Percentiles rank a stretch among this genome's conserved stretches.
Conservation (phyloP, 495 filamentous ascomycete genomes). For the Penicillium lividum region DNA sequence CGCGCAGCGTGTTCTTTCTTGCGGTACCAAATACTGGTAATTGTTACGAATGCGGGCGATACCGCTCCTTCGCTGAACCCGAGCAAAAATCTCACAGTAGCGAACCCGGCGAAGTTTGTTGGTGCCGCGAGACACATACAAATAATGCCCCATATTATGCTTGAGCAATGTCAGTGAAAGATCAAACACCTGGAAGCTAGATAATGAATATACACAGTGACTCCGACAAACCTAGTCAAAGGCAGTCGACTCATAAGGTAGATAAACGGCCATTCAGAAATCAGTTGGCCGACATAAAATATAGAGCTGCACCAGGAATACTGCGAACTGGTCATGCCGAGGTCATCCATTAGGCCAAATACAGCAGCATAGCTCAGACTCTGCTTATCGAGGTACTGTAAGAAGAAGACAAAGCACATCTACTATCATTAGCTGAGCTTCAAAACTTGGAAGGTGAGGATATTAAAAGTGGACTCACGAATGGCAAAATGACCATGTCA, state of each 20-base stretch:
- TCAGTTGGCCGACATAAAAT: constrained; percentile 52
- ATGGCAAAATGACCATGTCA: constrained; percentile 42
- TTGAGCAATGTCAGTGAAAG: constrained; percentile 3
- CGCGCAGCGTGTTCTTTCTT: constrained; percentile 44
- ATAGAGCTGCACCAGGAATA: constrained; percentile 53
- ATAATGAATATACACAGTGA: constrained; percentile 23
- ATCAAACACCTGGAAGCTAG: no score
- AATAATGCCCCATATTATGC: constrained; percentile 46
- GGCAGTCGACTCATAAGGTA: constrained; percentile 59
- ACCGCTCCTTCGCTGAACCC: constrained; percentile 51
- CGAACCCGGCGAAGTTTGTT: constrained; percentile 47
- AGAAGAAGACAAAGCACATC: constrained; percentile 37
- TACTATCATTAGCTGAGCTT: background rate
- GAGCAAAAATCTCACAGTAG: constrained; percentile 46
- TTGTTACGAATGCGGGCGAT: constrained; percentile 25
- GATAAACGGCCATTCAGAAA: constrained; percentile 48
- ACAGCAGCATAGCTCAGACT: constrained; percentile 57
- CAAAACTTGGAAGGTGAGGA: background rate
- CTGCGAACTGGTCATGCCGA: constrained; percentile 49
- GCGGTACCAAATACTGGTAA: constrained; percentile 44
- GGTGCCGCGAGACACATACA: constrained; percentile 51
- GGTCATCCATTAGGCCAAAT: constrained; percentile 54
- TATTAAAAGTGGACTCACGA: constrained; percentile 29
- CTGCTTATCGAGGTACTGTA: constrained; percentile 55
- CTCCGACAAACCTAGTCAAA: constrained; percentile 37